Evolutionary conservation across 2,329 filamentous ascomycete species (phyloP).

Genomic region (Fusarium brevicatenulatum): DNA sequence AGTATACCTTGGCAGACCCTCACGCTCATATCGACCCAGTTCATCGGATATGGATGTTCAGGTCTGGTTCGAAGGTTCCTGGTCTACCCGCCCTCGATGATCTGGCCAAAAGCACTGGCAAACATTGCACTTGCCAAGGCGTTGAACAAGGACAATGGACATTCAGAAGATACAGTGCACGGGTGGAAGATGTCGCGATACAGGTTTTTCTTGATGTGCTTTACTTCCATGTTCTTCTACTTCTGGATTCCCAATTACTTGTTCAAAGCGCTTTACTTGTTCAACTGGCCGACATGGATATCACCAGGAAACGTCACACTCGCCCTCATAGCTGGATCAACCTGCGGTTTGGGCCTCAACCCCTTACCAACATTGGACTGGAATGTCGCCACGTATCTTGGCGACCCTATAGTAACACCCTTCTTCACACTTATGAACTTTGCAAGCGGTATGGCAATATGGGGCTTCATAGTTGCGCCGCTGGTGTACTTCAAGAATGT

Average conservation of each 20-base stretch:
- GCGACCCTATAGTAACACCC: conserved; percentile 47
- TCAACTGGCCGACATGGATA: conserved; percentile 64
- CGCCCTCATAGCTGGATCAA: conserved; percentile 49
- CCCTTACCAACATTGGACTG: conserved; percentile 54
- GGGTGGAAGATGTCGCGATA: conserved; percentile 42
- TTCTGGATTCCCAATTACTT: conserved; percentile 63
- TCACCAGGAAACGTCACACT: conserved; percentile 52
- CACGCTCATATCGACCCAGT: conserved; percentile 58
- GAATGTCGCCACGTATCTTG: conserved; percentile 48
- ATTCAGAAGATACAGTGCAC: conserved; percentile 35
- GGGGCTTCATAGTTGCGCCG: conserved; percentile 64
- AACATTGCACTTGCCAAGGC: conserved; percentile 56
- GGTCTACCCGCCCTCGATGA: conserved; percentile 59
- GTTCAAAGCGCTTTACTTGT: conserved; percentile 57
- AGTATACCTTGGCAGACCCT: conserved; percentile 58
- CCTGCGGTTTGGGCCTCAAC: conserved; percentile 52
- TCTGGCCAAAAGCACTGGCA: conserved; percentile 62
- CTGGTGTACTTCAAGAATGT: conserved; percentile 58
- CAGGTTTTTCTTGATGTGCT: conserved; percentile 57
- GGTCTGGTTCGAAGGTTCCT: conserved; percentile 59
- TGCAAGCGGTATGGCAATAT: conserved; percentile 54
- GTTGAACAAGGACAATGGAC: conserved; percentile 25
- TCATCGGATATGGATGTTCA: conserved; percentile 63
- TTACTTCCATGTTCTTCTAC: conserved; percentile 59
- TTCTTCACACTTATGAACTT: conserved; percentile 47